Base-by-base conservation (phyloP, 805 yeast genomes). In the Jamesozyma jinghongensis region DNA sequence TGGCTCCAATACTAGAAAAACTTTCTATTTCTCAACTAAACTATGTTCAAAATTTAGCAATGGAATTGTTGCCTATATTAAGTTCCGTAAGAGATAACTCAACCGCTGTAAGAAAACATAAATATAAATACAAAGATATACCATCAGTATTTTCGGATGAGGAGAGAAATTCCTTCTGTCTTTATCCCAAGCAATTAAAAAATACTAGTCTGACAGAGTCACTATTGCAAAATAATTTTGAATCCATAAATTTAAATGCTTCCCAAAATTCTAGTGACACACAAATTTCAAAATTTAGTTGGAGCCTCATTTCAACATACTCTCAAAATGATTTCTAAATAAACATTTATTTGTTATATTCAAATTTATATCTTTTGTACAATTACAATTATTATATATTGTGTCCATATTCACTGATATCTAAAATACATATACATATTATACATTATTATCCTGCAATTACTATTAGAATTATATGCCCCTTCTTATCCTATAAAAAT, bases 81-180 rank as follows among this genome's bases (percentile, higher is more conserved):
- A 32, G 35, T 11, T 11, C 12, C 4, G 26, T 10, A 5, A 32
- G 35, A 26, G 19, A 18, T 12, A 14, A 31, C 19, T 5, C 14
- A 5, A 11, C 16, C 19, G 5, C 18, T 14, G 5, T 5, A 32
- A 17, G 6, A 16, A 7, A 12, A 10, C 5, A 18, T 18, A 19
- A n/a, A 12, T 28, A 11, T 12, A 37, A 20, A 19, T 32, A 33
- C 27, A 17, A 20, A 12, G 47, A 43, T 36, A 40, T 50, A 12
- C 53, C 53, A 1, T 50, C 54, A 7, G 43, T 50, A 10, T 50
- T 49, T 37, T 36, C 45, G 7, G 16, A 12, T 14, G 26, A 19
- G 13, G 35, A 32, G 13, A 32, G 35, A 12, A 19, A 19, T 12
- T 19, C n/a, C 12, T 13, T 32, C 8, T 12, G 12, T 17, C 6